These are phyloP conservation scores for Backusella mclennaniae DNA, from an alignment of 192 early-diverging fungal genomes.

Conservation along the genomic window DNA sequence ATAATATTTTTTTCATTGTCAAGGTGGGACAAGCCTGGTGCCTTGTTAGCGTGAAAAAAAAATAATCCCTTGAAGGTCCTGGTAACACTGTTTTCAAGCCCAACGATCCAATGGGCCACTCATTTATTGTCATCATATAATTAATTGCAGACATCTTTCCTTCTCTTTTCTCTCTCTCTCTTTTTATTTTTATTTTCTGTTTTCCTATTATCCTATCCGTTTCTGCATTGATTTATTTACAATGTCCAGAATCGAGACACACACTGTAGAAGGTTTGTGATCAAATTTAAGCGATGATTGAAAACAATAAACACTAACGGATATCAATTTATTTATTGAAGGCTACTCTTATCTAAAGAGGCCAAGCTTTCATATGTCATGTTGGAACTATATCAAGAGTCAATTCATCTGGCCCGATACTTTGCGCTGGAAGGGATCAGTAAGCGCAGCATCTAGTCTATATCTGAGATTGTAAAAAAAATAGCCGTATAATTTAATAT, in stretches of 20 bases:
- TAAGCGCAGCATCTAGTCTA: background rate
- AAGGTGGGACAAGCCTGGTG: background rate
- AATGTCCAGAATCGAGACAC: slow-evolving; percentile 1
- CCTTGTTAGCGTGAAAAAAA: background rate
- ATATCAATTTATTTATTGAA: background rate
- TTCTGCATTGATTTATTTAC: background rate
- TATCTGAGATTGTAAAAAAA: background rate
- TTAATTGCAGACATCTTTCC: background rate
- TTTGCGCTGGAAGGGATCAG: slow-evolving; percentile 35
- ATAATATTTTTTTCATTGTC: background rate
- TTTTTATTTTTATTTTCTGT: background rate
- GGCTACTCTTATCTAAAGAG: slow-evolving; percentile 10
- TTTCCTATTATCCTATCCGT: background rate
- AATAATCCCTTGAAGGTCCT: background rate
- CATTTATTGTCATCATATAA: background rate
- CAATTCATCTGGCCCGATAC: slow-evolving; percentile 30
- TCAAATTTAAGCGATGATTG: background rate
- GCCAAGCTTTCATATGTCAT: background rate
- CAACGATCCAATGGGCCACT: background rate
- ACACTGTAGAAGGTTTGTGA: slow-evolving; percentile 5
- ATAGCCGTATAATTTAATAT: background rate
- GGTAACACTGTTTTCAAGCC: background rate
- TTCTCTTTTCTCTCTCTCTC: background rate
- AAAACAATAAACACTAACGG: background rate
- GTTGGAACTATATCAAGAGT: slow-evolving; percentile 1